Conservation (phyloP, 2,329 filamentous ascomycete genomes). For the Colletotrichum eremochloae region DNA sequence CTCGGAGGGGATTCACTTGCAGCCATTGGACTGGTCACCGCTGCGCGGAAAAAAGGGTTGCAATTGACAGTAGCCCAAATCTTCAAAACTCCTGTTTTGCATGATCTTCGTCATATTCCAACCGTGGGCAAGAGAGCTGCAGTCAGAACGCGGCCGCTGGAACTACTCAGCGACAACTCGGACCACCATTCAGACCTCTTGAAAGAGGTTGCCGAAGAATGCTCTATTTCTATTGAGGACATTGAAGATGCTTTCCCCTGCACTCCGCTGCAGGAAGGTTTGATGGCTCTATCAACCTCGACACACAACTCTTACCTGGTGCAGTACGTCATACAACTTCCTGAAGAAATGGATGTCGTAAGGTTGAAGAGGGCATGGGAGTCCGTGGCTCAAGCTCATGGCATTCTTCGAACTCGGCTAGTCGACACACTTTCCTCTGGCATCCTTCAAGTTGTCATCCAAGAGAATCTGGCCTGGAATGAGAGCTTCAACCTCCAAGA, state of each 20-base stretch:
- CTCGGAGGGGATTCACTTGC: slow-evolving; percentile 46
- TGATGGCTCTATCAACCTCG: slow-evolving; percentile 34
- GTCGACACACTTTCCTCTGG: slow-evolving; percentile 28
- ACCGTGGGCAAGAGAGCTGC: neutral
- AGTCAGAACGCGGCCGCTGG: neutral
- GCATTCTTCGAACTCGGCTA: slow-evolving; percentile 45
- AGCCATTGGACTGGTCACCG: slow-evolving; percentile 45
- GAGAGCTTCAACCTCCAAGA: slow-evolving; percentile 29
- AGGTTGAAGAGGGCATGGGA: slow-evolving; percentile 34
- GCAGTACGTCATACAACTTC: slow-evolving; percentile 22
- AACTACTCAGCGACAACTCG: slow-evolving; percentile 6
- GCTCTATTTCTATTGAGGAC: slow-evolving; percentile 10
- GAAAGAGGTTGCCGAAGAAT: slow-evolving; percentile 16
- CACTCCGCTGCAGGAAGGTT: slow-evolving; percentile 28
- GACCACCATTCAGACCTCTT: neutral
- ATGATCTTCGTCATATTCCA: slow-evolving; percentile 23
- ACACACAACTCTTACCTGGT: slow-evolving; percentile 26
- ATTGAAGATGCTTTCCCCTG: slow-evolving; percentile 34
- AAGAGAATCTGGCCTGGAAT: slow-evolving; percentile 23
- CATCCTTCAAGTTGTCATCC: slow-evolving; percentile 65
- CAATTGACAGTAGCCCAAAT: slow-evolving; percentile 24
- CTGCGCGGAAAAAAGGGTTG: slow-evolving; percentile 5
- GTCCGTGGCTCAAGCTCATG: slow-evolving; percentile 31
- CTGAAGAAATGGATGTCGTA: neutral
- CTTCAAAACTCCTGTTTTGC: slow-evolving; percentile 18